Conservation (phyloP, 768 basidiomycete species). For the Dentipellis sp. region DNA sequence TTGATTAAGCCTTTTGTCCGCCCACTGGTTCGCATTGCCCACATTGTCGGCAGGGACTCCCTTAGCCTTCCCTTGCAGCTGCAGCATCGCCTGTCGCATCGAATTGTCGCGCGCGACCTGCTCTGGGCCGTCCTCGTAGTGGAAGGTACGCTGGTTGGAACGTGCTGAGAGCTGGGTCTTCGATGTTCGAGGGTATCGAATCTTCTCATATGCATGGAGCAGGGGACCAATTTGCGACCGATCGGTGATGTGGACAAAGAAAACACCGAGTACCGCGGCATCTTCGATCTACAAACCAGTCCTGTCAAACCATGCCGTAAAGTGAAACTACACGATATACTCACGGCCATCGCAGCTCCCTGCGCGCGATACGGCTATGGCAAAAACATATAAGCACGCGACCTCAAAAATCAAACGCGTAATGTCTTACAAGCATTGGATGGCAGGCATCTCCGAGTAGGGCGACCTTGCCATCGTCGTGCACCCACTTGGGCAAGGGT, state of each 20-base stretch:
- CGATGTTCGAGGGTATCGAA: constrained; percentile 16
- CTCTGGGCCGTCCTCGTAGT: constrained; percentile 19
- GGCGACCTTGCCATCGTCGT: constrained; percentile 14
- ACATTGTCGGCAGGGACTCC: neutral
- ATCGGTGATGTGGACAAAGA: constrained; percentile 17
- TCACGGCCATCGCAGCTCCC: constrained; percentile 20
- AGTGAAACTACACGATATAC: neutral
- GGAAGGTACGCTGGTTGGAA: constrained; percentile 20
- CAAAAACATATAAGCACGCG: neutral
- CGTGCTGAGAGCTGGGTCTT: constrained; percentile 16
- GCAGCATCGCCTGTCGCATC: constrained; percentile 18
- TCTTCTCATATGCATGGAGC: constrained; percentile 16
- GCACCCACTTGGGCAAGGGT: constrained; percentile 19
- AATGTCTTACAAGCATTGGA: constrained; percentile 15
- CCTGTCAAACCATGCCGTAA: neutral
- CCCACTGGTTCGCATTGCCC: constrained; percentile 22
- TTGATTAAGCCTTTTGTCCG: constrained; percentile 17
- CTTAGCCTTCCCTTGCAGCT: neutral
- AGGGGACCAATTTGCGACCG: constrained; percentile 12
- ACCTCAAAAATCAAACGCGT: neutral
- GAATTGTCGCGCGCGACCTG: constrained; percentile 16
- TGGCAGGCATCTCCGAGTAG: constrained; percentile 20
- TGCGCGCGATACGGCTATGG: constrained; percentile 20
- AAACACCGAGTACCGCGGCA: constrained; percentile 18
- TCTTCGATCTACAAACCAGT: constrained; percentile 16